Evolutionary conservation across 1,139 yeast genomes (phyloP).

Genomic region (Saccharomyces hybrid): DNA sequence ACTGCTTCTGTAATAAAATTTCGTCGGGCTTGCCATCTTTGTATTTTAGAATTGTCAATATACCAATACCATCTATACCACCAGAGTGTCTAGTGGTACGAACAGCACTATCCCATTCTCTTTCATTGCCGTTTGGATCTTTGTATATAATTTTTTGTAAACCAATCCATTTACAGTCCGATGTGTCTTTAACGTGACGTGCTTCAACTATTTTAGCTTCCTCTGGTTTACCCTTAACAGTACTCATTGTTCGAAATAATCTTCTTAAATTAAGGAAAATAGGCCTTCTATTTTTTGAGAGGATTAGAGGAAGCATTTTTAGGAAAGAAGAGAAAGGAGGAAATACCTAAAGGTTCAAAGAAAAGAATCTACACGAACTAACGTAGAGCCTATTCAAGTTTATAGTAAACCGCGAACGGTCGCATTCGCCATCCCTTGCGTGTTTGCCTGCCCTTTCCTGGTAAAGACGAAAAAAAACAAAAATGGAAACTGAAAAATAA

Average conservation of each 20-base stretch:
- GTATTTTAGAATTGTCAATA: slow-evolving; percentile 57
- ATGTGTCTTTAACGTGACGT: slow-evolving; percentile 33
- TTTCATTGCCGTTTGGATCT: slow-evolving; percentile 54
- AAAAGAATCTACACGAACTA: not conserved
- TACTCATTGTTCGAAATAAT: slow-evolving; percentile 17
- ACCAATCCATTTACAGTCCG: slow-evolving; percentile 53
- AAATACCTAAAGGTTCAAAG: not conserved
- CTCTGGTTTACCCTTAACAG: slow-evolving; percentile 32
- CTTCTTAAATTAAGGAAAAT: not conserved
- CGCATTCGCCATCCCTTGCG: not conserved
- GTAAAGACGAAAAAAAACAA: not conserved
- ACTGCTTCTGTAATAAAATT: slow-evolving; percentile 74
- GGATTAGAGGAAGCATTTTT: not conserved
- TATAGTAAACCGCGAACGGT: not conserved
- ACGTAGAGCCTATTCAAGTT: not conserved
- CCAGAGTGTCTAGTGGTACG: slow-evolving; percentile 70
- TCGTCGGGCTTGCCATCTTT: slow-evolving; percentile 43
- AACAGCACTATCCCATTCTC: slow-evolving; percentile 86
- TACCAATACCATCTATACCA: slow-evolving; percentile 77
- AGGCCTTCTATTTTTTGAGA: not conserved
- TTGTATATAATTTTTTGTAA: slow-evolving; percentile 55
- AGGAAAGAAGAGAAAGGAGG: not conserved
- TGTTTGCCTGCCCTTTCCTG: not conserved
- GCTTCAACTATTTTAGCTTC: slow-evolving; percentile 34
- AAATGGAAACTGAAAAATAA: not conserved